Base-by-base conservation (phyloP, 106 monocot genomes). In the Acanthochlamys bracteata region DNA sequence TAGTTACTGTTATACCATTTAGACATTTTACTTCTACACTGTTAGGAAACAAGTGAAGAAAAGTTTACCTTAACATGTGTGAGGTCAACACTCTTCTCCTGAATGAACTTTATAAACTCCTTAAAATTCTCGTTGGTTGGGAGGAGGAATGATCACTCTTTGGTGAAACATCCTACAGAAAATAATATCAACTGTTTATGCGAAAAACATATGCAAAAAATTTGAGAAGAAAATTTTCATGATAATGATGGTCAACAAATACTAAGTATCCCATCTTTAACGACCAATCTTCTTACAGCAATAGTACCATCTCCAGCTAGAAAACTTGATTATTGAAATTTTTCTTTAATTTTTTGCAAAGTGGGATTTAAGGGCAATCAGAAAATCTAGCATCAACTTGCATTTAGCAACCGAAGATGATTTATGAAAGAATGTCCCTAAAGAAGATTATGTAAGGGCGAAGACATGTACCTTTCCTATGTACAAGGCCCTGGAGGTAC, bases 71-170 rank as follows among this genome's bases (percentile, higher is more conserved):
- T 83, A n/a, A 94, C 89, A 68, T 82, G 24, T 0, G 83, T 67
- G 27, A 89, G 83, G 57, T 94, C 77, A 4, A 86, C 86, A 59
- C 73, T 73, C 54, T 84, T 81, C 20, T 89, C 75, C 17, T 53
- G n/a, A 4, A 94, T 72, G 26, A 78, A 94, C 14, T 57, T 77
- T 56, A 86, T 84, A 68, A 94, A 94, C 66, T 86, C 93, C 66
- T 79, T 70, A 77, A 94, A 94, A 74, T 94, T 89, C 45, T 89
- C 93, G 69, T 94, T 89, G 0, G 89, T 94, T 39, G 93, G 93
- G 16, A 74, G 85, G 65, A n/a, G n/a, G 89, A 94, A 76, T 94
- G 93, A n/a, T 89, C 93, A 66, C 93, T 94, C 66, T 94, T 84
- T 33, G 93, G 86, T 89, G 89, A 89, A 19, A 81, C 65, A 43